A percentile compares a stretch with the other conserved stretches of the same genome.
Evolutionary conservation across 192 early-diverging fungal genomes (phyloP).

Genomic region (Backusella luteola): DNA sequence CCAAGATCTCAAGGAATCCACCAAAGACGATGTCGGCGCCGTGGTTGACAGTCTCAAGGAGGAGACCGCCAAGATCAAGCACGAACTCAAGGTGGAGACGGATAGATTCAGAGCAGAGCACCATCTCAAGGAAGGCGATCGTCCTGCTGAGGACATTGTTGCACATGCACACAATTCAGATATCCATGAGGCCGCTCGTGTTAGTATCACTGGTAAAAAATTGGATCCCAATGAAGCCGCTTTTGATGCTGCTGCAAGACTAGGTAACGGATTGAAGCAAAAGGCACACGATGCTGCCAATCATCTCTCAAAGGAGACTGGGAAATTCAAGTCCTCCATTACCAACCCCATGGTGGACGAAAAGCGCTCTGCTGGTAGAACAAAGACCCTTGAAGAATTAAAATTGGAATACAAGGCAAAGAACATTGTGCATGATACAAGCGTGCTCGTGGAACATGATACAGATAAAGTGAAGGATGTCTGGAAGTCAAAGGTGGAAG

Average conservation of each 20-base stretch:
- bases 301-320: not conserved
- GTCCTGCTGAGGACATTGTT: conserved; percentile 11
- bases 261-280: not conserved
- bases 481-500: not conserved
- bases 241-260: not conserved
- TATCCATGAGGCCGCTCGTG: not conserved
- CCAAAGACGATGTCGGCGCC: not conserved
- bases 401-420: not conserved
- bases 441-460: not conserved
- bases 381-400: not conserved
- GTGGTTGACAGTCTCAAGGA: not conserved
- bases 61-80: not conserved
- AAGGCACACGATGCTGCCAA: not conserved
- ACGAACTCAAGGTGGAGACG: conserved; percentile 8
- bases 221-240: not conserved
- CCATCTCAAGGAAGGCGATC: conserved; percentile 23
- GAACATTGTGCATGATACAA: not conserved
- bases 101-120: conserved; percentile 18
- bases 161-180: not conserved
- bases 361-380: not conserved
- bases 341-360: conserved; percentile 9
- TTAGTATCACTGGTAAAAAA: not conserved
- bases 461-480: not conserved
- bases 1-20: not conserved
- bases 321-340: not conserved